These are phyloP conservation scores for Mollisia scopiformis DNA, from an alignment of 2,329 filamentous ascomycete genomes.

Conservation along the genomic window DNA sequence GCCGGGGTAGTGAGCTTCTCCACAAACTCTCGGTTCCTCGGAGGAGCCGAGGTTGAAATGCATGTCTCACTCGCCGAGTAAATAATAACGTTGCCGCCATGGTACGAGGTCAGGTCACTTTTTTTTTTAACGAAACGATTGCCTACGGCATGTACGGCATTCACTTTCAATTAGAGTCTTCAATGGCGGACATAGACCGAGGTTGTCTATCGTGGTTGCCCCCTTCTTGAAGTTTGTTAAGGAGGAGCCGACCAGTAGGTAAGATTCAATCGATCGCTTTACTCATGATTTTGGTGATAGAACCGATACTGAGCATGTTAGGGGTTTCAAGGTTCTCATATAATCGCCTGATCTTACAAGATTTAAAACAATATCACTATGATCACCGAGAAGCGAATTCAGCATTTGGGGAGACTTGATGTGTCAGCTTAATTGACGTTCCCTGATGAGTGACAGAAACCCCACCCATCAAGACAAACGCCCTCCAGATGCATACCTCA, in stretches of 20 bases:
- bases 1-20: slow-evolving; percentile 12
- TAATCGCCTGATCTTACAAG: too few species aligned
- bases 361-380: too few species aligned
- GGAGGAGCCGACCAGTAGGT: too few species aligned
- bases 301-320: too few species aligned
- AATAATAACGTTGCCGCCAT: not conserved
- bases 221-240: too few species aligned
- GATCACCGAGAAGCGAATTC: too few species aligned
- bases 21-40: slow-evolving; percentile 13
- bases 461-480: not conserved
- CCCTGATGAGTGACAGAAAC: too few species aligned
- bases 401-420: too few species aligned
- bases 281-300: too few species aligned
- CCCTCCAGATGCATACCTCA: not conserved
- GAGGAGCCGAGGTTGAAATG: slow-evolving; percentile 26
- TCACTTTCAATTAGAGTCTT: not conserved
- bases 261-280: too few species aligned
- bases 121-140: not conserved
- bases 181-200: not conserved
- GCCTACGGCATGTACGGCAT: not conserved
- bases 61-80: slow-evolving; percentile 9
- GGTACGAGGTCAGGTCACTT: slow-evolving; percentile 10
- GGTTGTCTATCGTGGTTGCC: slow-evolving; percentile 1
- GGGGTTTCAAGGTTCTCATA: too few species aligned
- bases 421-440: too few species aligned